Base-by-base conservation (phyloP, 2,329 filamentous ascomycete genomes). In the Pseudopyricularia cyperi region DNA sequence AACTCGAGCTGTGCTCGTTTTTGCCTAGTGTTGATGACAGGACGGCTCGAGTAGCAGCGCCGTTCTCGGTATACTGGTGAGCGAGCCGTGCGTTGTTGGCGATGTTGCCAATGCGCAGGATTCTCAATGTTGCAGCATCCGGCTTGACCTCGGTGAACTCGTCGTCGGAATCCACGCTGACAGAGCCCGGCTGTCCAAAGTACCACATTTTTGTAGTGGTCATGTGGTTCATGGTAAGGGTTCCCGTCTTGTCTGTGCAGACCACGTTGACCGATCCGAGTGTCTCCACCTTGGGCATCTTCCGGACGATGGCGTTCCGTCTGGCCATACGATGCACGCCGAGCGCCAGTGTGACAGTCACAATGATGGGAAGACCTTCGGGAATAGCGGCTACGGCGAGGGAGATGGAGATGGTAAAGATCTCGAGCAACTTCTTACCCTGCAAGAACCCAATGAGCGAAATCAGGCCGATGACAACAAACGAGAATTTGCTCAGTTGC, bases 201-300 rank as follows among this genome's bases (percentile, higher is more conserved):
- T 91, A 87, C 93, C 93, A 98, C 73, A 98, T 83, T 63, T 93
- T 95, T 15, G 89, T 90, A 0, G 89, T 89, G 1, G 93, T 95
- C 93, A 98, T 97, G 64, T 98, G 93, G 64, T 97, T 98, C 64
- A 90, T 89, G 0, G 93, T 98, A 55, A 98, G 71, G 1, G 93
- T 98, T 32, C 91, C 83, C 44, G 93, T 98, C 71, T 98, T 98
- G 73, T 98, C 93, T 59, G 89, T 96, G 71, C 94, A 98, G 7
- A 98, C 89, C n/a, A 98, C 90, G 61, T 97, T 98, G 54, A 98
- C 93, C n/a, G 90, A 96, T 8, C 94, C 94, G 5, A 98, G 71
- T 0, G 93, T 98, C 66, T 98, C 93, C 8, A 98, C 94, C 66
- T 93, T 97, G 22, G 94, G 94, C 69, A 98, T 85, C 63, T 87